These are phyloP conservation scores for Periconia sp. DNA, from an alignment of 2,329 filamentous ascomycete species.

Conservation along the genomic window DNA sequence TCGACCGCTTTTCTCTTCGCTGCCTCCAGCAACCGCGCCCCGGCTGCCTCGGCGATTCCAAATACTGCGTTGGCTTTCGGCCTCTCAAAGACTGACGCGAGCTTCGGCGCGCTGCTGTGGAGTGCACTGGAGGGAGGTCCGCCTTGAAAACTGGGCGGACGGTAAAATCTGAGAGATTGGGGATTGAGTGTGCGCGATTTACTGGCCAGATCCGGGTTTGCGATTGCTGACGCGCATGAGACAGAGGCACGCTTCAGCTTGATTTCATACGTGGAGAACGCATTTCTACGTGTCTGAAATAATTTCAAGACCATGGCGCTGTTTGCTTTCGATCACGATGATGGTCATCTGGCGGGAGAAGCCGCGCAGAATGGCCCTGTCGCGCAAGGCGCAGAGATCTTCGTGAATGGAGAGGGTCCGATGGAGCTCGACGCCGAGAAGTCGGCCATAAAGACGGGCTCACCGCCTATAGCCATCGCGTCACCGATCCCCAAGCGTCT, in stretches of 20 bases:
- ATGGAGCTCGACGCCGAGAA: conserved; percentile 34
- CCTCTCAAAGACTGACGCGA: conserved; percentile 51
- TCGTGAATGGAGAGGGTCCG: conserved; percentile 17
- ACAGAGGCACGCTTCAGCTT: conserved; percentile 24
- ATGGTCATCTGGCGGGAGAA: conserved; percentile 28
- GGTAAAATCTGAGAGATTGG: conserved; percentile 47
- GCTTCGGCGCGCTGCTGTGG: conserved; percentile 56
- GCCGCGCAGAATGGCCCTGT: conserved; percentile 15
- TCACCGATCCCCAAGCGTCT: conserved; percentile 39
- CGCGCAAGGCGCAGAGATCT: conserved; percentile 22
- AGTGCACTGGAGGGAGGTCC: conserved; percentile 56
- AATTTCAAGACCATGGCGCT: conserved; percentile 32
- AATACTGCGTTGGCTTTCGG: conserved; percentile 42
- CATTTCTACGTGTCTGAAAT: conserved; percentile 15
- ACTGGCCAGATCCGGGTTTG: conserved; percentile 14
- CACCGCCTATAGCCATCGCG: conserved; percentile 44
- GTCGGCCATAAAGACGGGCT: conserved; percentile 32
- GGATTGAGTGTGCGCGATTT: conserved; percentile 31
- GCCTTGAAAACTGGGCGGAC: conserved; percentile 59
- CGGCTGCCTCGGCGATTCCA: conserved; percentile 42
- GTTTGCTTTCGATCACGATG: conserved; percentile 44
- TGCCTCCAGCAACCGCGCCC: conserved; percentile 40
- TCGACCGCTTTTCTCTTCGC: conserved; percentile 36
- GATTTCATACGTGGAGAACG: conserved; percentile 10
- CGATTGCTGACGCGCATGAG: conserved; percentile 31